Base-by-base conservation (phyloP, 164 flowering plant species). In the Malania oleifera region DNA sequence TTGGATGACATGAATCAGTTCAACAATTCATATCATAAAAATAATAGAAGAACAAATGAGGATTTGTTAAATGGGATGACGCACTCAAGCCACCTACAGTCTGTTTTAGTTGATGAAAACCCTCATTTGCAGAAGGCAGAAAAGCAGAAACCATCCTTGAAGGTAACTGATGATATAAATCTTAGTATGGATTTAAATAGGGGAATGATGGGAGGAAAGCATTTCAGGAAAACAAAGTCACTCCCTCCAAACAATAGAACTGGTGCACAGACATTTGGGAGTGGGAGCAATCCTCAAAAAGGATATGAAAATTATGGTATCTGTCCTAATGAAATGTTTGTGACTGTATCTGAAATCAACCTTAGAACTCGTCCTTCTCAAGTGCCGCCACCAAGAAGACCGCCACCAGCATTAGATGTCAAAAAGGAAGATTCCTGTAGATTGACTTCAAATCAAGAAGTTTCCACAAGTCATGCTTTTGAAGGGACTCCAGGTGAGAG, bases 301-400 rank as follows among this genome's bases (percentile, higher is more conserved):
- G 66, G 34, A 31, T 67, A 52, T 60, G 59, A 28, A 19, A 63
- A 56, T 38, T 49, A 53, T 58, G 66, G 44, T 41, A 69, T 75
- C 61, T 52, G 29, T 49, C 37, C 59, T 45, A 54, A 52, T 35
- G 65, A 66, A 57, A 56, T 39, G 27, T 81, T 81, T 70, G 18
- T 90, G 35, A 67, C 82, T 31, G 73, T 84, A 31, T 69, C 86
- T 54, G 92, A 90, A 41, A 71, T 86, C 59, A 83, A 62, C 70
- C 95, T 90, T 40, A 77, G 62, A 67, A 89, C 98, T 52, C 66
- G 66, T 34, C 96, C 97, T 8, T 84, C 85, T 55, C 74, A 71
- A 19, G 50, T 86, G 61, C 97, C 97, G 28, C 97, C 96, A 47
- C 97, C 98, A 5, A 64, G 80, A 28, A 80, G 97, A 59, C 92